Conservation (phyloP, 2,329 filamentous ascomycete genomes). For the Neonectria punicea region DNA sequence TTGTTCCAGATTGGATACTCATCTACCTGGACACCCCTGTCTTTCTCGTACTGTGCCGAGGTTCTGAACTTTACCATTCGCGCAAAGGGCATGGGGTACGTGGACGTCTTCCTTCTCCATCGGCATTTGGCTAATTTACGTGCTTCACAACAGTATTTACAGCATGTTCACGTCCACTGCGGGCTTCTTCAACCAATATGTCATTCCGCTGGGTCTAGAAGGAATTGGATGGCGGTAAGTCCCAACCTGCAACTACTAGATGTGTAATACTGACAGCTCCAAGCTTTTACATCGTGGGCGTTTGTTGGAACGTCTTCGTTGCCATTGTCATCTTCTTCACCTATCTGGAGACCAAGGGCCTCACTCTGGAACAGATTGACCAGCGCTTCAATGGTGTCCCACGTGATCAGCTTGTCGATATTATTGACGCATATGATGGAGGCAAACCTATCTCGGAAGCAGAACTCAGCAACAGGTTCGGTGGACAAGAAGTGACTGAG, state of each 20-base stretch:
- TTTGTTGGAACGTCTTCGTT: conserved; percentile 18
- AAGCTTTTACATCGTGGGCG: conserved; percentile 26
- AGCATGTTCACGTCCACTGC: conserved; percentile 18
- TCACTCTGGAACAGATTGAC: conserved; percentile 27
- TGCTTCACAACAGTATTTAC: conserved; percentile 7
- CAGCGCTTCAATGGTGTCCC: conserved; percentile 27
- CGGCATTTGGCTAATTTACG: background rate
- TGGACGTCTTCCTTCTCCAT: background rate
- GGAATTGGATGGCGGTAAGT: conserved; percentile 24
- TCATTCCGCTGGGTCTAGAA: conserved; percentile 17
- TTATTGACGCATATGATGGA: conserved; percentile 15
- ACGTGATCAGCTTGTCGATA: conserved; percentile 17
- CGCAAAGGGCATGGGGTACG: conserved; percentile 25
- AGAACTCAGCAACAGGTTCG: background rate
- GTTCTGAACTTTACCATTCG: conserved; percentile 26
- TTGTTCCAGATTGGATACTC: conserved; percentile 29
- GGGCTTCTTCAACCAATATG: conserved; percentile 27
- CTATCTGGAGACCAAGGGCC: conserved; percentile 22
- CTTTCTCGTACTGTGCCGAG: conserved; percentile 26
- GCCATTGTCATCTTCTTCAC: conserved; percentile 23
- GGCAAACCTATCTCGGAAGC: conserved; percentile 17
- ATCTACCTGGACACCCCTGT: conserved; percentile 23
- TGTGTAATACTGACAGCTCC: background rate
- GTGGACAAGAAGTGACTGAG: background rate
- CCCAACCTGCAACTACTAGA: no score